A percentile compares a stretch with the other conserved stretches of the same genome.
Evolutionary conservation across 352 stramenopile genomes (phyloP).

Genomic region (Pythium apleroticum): DNA sequence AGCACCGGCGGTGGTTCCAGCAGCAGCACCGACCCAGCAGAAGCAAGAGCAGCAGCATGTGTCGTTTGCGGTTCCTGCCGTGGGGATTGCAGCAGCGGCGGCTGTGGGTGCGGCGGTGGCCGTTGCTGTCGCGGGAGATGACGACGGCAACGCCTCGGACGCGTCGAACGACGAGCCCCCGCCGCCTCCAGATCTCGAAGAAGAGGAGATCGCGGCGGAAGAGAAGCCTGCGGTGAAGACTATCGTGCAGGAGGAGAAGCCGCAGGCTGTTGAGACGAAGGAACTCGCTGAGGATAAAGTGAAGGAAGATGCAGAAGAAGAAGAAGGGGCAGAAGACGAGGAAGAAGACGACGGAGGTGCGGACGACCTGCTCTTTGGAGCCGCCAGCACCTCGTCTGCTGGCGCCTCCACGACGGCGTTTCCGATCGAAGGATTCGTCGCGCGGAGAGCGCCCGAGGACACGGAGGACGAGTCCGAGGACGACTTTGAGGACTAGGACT

Average conservation of each 20-base stretch:
- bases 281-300: not conserved
- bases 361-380: conserved; percentile 41
- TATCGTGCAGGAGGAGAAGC: not conserved
- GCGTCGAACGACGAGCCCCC: conserved; percentile 24
- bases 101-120: conserved; percentile 12
- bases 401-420: not conserved
- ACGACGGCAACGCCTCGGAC: conserved; percentile 12
- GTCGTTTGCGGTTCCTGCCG: conserved; percentile 5
- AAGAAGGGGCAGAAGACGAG: conserved; percentile 19
- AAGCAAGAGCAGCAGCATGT: not conserved
- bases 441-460: conserved; percentile 2
- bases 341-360: conserved; percentile 36
- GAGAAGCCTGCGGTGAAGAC: conserved; percentile 7
- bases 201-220: not conserved
- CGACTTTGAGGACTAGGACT: conserved; percentile 26
- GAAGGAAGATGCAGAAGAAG: not conserved
- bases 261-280: not conserved
- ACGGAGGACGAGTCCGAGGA: conserved; percentile 23
- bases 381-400: conserved; percentile 5
- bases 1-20: not conserved
- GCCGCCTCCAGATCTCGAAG: conserved; percentile 16
- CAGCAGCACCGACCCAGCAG: not conserved
- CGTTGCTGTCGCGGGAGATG: conserved; percentile 4
- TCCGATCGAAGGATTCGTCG: conserved; percentile 1
- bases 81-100: not conserved